These are phyloP conservation scores for Erodium chrysanthum DNA, from an alignment of 441 rosid genomes.

Conservation along the genomic window DNA sequence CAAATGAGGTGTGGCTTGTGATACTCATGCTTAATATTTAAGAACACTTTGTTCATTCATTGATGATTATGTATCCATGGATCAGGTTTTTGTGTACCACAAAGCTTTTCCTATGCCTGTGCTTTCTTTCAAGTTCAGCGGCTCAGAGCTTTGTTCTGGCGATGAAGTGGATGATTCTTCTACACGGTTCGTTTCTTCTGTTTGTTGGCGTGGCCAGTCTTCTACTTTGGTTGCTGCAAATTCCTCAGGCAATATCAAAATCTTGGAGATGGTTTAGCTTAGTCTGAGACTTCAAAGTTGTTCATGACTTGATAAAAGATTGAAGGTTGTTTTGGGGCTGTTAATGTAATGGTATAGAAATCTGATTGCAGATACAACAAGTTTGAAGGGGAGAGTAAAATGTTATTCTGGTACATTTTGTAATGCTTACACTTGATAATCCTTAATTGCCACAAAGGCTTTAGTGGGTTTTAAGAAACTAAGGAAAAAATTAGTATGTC, in stretches of 20 bases:
- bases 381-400: neutral
- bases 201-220: conserved; percentile 87
- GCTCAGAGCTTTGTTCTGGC: conserved; percentile 44
- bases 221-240: conserved; percentile 84
- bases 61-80: neutral
- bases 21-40: neutral
- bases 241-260: conserved; percentile 87
- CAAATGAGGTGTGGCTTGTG: conserved; percentile 59
- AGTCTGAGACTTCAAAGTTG: neutral
- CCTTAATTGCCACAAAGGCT: neutral
- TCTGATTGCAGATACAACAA: conserved; percentile 13
- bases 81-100: conserved; percentile 83
- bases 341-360: neutral
- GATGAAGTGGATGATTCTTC: conserved; percentile 50
- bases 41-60: too few species aligned
- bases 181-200: conserved; percentile 72
- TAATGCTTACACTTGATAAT: conserved; percentile 16
- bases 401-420: conserved; percentile 22
- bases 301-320: neutral
- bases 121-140: conserved; percentile 63
- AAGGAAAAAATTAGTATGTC: too few species aligned
- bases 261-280: conserved; percentile 70
- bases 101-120: conserved; percentile 98
- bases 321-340: neutral
- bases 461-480: too few species aligned